A percentile compares a stretch with the other conserved stretches of the same genome.
phyloP scores from a whole-genome alignment of 2,329 filamentous ascomycete genomes.

The Fusarium sp. region DNA sequence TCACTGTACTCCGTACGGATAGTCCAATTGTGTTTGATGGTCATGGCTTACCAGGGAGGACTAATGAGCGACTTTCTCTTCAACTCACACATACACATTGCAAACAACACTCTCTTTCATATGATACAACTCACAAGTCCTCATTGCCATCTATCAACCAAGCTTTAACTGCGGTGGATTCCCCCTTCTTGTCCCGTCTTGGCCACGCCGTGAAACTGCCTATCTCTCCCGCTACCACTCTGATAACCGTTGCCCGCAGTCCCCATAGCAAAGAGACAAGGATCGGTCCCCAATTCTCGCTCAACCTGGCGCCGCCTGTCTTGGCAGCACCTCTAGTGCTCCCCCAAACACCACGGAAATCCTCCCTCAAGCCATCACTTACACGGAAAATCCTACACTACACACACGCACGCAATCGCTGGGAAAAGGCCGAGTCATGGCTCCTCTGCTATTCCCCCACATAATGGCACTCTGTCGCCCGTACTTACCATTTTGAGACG shows the following conservation, averaged over 20 bases:
- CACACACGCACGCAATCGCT: conserved; percentile 1
- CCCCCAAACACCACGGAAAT: conserved; percentile 4
- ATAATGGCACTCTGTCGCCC: conserved; percentile 24
- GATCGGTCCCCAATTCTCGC: conserved; percentile 2
- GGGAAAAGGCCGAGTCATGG: conserved; percentile 38
- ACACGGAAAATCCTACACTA: background rate
- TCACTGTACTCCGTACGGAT: background rate
- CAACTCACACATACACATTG: background rate
- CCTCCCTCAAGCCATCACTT: conserved; percentile 16
- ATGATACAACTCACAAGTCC: no score
- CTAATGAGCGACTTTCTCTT: background rate
- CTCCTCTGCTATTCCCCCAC: conserved; percentile 32
- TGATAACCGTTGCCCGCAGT: conserved; percentile 20
- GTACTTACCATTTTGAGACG: conserved; percentile 16
- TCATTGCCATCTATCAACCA: background rate
- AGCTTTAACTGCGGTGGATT: conserved; percentile 12
- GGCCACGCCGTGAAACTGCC: conserved; percentile 29
- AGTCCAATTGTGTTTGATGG: background rate
- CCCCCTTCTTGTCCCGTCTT: background rate
- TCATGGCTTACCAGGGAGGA: background rate
- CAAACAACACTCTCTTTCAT: background rate
- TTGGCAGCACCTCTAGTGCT: conserved; percentile 27
- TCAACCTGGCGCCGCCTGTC: conserved; percentile 13
- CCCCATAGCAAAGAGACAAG: background rate
- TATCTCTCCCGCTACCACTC: conserved; percentile 13